These are phyloP conservation scores for Coniella vitis DNA, from an alignment of 2,329 filamentous ascomycete species.

Conservation along the genomic window DNA sequence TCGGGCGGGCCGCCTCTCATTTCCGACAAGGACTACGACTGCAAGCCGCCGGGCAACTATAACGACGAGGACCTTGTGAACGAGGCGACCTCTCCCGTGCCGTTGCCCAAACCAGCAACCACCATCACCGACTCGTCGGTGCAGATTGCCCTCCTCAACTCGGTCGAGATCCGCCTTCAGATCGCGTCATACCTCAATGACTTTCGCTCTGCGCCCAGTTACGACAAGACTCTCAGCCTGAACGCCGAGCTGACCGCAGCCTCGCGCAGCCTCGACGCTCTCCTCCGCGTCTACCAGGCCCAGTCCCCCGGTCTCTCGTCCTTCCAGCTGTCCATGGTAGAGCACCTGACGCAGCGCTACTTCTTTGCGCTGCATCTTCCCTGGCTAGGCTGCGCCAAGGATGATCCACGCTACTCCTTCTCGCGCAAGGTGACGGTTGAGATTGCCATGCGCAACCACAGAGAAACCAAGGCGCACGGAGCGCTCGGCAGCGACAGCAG, in stretches of 20 bases:
- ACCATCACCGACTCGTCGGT: slow-evolving; percentile 45
- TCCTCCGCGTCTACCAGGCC: slow-evolving; percentile 27
- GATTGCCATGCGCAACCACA: slow-evolving; percentile 26
- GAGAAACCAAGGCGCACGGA: slow-evolving; percentile 22
- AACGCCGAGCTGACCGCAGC: slow-evolving; percentile 38
- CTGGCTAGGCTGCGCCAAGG: slow-evolving; percentile 36
- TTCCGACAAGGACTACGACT: slow-evolving; percentile 39
- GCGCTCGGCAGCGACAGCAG: slow-evolving; percentile 34
- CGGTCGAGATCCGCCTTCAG: slow-evolving; percentile 36
- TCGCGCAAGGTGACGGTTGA: slow-evolving; percentile 33
- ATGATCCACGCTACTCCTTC: slow-evolving; percentile 45
- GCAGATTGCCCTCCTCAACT: slow-evolving; percentile 38
- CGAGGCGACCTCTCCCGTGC: slow-evolving; percentile 22
- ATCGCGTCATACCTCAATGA: slow-evolving; percentile 42
- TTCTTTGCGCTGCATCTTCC: slow-evolving; percentile 50
- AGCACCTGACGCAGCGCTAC: slow-evolving; percentile 39
- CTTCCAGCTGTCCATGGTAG: slow-evolving; percentile 37
- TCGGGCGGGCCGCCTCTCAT: slow-evolving; percentile 41
- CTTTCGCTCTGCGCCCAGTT: slow-evolving; percentile 35
- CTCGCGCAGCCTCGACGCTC: slow-evolving; percentile 28
- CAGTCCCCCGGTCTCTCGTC: slow-evolving; percentile 30
- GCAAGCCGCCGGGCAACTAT: slow-evolving; percentile 40
- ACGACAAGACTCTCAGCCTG: slow-evolving; percentile 40
- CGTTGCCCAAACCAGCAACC: slow-evolving; percentile 19
- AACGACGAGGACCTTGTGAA: slow-evolving; percentile 37